phyloP scores from a whole-genome alignment of 495 filamentous ascomycete species.

The Lepidopterella palustris region DNA sequence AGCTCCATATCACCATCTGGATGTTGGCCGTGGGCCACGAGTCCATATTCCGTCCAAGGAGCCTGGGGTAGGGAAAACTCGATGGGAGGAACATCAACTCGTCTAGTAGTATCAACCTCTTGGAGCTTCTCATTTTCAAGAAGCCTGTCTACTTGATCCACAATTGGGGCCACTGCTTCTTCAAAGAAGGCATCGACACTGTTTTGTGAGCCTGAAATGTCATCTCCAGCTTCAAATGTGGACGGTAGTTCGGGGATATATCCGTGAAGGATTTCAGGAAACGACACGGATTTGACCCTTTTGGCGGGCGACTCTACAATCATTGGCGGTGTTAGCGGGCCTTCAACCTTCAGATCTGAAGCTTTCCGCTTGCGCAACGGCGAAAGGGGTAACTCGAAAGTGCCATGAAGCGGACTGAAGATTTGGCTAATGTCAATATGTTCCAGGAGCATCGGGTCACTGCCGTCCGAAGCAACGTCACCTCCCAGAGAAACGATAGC shows the following conservation, averaged over 20 bases:
- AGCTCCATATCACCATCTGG: constrained; percentile 11
- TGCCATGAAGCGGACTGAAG: constrained; percentile 21
- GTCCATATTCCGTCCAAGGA: constrained; percentile 42
- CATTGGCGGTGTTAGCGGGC: constrained; percentile 36
- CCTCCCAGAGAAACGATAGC: constrained; percentile 16
- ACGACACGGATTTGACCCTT: constrained; percentile 36
- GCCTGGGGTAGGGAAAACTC: constrained; percentile 52
- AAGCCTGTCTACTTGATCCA: constrained; percentile 36
- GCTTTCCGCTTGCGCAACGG: constrained; percentile 28
- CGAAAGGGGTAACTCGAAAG: constrained; percentile 21
- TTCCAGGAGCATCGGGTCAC: constrained; percentile 24
- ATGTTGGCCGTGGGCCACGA: background rate
- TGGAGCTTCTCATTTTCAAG: constrained; percentile 59
- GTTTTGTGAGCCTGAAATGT: constrained; percentile 23
- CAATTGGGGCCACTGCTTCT: constrained; percentile 43
- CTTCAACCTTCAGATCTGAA: constrained; percentile 41
- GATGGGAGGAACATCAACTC: constrained; percentile 53
- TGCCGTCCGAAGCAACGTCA: constrained; percentile 23
- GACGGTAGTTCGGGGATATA: constrained; percentile 30
- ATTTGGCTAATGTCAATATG: constrained; percentile 5
- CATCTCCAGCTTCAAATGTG: constrained; percentile 21
- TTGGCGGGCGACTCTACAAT: constrained; percentile 26
- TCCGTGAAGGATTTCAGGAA: constrained; percentile 33
- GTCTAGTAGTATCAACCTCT: constrained; percentile 49
- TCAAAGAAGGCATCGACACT: constrained; percentile 40